phyloP scores from a whole-genome alignment of 768 basidiomycete genomes.

The Naganishia onofrii region DNA sequence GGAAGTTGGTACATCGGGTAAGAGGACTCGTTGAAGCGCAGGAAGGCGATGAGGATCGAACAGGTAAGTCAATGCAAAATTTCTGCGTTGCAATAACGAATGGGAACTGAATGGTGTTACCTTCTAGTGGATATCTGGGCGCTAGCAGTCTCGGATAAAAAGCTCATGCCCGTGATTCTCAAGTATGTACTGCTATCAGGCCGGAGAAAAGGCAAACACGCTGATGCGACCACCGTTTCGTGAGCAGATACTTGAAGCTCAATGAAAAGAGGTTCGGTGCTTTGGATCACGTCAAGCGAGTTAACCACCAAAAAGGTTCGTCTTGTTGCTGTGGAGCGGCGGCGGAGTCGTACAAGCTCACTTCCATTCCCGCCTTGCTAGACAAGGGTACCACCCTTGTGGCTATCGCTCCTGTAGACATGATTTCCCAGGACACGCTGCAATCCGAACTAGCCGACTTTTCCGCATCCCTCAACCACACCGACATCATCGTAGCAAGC shows the following conservation, averaged over 20 bases:
- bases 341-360: not conserved
- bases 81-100: not conserved
- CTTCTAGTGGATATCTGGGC: constrained; percentile 45
- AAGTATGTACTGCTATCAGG: constrained; percentile 34
- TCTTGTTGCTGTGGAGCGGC: not conserved
- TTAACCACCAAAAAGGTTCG: constrained; percentile 32
- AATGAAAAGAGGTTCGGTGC: constrained; percentile 32
- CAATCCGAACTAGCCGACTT: constrained; percentile 30
- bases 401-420: constrained; percentile 35
- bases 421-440: constrained; percentile 28
- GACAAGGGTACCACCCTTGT: constrained; percentile 35
- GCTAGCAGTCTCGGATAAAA: constrained; percentile 38
- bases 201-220: not conserved
- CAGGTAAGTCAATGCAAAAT: constrained; percentile 33
- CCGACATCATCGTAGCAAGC: constrained; percentile 27
- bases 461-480: constrained; percentile 30
- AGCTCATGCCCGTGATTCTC: constrained; percentile 38
- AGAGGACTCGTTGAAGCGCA: constrained; percentile 42
- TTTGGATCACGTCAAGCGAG: constrained; percentile 44
- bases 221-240: constrained; percentile 28
- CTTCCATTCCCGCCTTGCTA: not conserved
- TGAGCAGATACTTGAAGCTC: constrained; percentile 31
- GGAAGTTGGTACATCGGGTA: constrained; percentile 36
- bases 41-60: constrained; percentile 36
- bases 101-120: not conserved